Base-by-base conservation (phyloP, 2,329 filamentous ascomycete species). In the Sarocladium oryzae region DNA sequence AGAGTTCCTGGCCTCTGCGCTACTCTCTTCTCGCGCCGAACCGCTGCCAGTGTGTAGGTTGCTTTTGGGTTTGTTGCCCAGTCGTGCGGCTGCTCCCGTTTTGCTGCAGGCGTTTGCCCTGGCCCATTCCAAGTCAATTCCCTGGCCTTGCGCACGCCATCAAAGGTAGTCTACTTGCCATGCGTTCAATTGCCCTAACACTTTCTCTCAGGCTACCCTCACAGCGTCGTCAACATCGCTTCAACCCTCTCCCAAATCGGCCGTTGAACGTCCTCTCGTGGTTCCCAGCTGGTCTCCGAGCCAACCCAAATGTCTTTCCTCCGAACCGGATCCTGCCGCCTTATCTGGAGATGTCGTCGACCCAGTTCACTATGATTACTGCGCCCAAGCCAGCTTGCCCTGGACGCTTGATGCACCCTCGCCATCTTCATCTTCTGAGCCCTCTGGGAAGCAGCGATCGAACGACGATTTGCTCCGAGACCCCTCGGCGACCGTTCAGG, bases 381-480 rank as follows among this genome's bases (percentile, higher is more conserved):
- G 43, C 28, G 43, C 43, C 28, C 43, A 26, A 13, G 43, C 18
- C n/a, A 32, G 5, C 4, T 32, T 48, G 43, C 26, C 43, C 26
- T 21, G 32, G 43, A 48, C 3, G 10, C 26, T 4, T 26, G 26
- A 48, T 16, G 43, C 28, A 2, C 43, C 43, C 43, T 33, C 48
- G 5, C 28, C 45, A 4, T 26, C 35, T 23, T 35, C 18, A 16
- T 28, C 48, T 23, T 50, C 35, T 23, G 28, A 30, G n/a, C 43
- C 43, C 13, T 48, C 21, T 8, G 15, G 3, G 11, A 32, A 40
- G 20, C 49, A 50, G 16, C 33, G 35, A 21, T 50, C 37, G 10
- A 50, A 40, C 49, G 49, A 66, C 55, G 63, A 66, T 58, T 58
- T 79, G 5, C 66, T 81, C 30, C 56, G 56, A 36, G 74, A 79